These are phyloP conservation scores for Canna indica DNA, from an alignment of 176 grass and related monocot genomes.

Conservation along the genomic window DNA sequence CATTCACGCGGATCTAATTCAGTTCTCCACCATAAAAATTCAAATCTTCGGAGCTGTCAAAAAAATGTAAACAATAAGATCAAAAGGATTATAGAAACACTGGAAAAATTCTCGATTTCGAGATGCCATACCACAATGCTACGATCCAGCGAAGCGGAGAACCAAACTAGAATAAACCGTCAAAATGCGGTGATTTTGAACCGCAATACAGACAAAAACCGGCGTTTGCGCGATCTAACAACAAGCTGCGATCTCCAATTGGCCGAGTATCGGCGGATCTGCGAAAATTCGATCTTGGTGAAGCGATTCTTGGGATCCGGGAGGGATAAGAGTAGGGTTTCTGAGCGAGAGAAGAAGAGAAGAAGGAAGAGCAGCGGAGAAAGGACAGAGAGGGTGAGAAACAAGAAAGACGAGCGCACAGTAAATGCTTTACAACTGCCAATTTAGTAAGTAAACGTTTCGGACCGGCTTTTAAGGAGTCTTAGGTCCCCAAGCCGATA, in stretches of 20 bases:
- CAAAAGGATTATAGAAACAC: not conserved
- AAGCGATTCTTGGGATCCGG: not conserved
- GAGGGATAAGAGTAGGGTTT: not conserved
- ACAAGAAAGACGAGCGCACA: not conserved
- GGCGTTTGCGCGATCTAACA: not conserved
- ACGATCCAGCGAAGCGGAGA: not conserved
- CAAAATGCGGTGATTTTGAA: not conserved
- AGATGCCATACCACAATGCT: slow-evolving; percentile 8
- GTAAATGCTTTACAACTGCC: slow-evolving; percentile 20
- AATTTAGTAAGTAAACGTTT: slow-evolving; percentile 12
- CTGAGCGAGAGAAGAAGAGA: not conserved
- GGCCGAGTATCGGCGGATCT: not conserved
- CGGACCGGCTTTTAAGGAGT: slow-evolving; percentile 7
- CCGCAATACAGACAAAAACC: not conserved
- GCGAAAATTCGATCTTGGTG: not conserved
- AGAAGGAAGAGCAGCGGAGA: not conserved
- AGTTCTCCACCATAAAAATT: not conserved
- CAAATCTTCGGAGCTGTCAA: not conserved
- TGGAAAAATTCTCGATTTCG: not conserved
- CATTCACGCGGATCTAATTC: not conserved
- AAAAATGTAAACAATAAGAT: not conserved
- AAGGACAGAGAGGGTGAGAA: not conserved
- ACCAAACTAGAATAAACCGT: not conserved
- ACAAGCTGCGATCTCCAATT: not conserved
- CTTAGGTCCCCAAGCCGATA: not conserved